phyloP scores from a whole-genome alignment of 805 yeast genomes.

The Starmerella stigmatis region DNA sequence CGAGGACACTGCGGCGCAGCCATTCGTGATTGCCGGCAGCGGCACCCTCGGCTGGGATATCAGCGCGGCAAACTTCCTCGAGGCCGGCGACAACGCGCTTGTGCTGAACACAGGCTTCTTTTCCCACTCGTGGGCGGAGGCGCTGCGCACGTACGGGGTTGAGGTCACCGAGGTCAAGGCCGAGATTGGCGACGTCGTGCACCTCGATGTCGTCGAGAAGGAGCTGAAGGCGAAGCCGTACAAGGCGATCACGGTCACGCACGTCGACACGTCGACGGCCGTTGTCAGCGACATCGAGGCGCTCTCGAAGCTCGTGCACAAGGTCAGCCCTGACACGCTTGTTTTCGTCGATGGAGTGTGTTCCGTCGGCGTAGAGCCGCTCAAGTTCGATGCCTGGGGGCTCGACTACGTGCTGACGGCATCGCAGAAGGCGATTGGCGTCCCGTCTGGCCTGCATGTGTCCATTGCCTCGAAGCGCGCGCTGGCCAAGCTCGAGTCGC shows the following conservation, averaged over 20 bases:
- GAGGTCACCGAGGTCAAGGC: constrained; percentile 66
- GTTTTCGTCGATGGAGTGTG: constrained; percentile 91
- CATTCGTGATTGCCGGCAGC: constrained; percentile 74
- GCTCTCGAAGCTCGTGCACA: constrained; percentile 51
- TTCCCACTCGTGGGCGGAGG: constrained; percentile 71
- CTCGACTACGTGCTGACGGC: constrained; percentile 82
- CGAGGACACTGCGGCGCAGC: constrained; percentile 56
- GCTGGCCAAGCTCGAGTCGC: constrained; percentile 48
- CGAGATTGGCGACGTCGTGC: constrained; percentile 60
- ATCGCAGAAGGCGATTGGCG: constrained; percentile 91
- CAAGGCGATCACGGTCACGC: constrained; percentile 72
- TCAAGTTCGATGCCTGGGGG: constrained; percentile 82
- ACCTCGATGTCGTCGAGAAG: constrained; percentile 44
- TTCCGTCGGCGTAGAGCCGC: constrained; percentile 78
- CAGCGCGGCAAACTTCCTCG: constrained; percentile 63
- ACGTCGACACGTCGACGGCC: constrained; percentile 96
- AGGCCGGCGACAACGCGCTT: constrained; percentile 56
- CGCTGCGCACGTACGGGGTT: constrained; percentile 60
- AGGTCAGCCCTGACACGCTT: constrained; percentile 65
- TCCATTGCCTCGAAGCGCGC: constrained; percentile 70
- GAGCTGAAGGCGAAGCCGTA: constrained; percentile 46
- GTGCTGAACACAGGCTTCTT: constrained; percentile 84
- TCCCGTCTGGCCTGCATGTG: constrained; percentile 83
- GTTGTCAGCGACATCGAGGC: constrained; percentile 63
- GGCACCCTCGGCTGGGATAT: constrained; percentile 96